phyloP scores from a whole-genome alignment of 352 stramenopile genomes.

The Thalassiosira mediterranea region DNA sequence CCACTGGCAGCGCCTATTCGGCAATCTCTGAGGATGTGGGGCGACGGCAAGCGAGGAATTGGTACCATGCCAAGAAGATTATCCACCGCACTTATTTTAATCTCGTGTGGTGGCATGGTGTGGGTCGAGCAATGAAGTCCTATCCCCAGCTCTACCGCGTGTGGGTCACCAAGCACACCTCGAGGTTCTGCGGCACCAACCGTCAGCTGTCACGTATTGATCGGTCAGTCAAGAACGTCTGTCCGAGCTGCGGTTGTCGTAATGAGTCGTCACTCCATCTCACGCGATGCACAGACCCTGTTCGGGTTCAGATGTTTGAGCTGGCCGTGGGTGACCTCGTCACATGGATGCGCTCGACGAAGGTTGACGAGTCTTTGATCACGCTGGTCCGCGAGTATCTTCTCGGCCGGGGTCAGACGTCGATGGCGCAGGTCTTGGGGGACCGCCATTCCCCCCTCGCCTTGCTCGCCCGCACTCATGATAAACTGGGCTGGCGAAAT shows the following conservation, averaged over 20 bases:
- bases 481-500: constrained; percentile 23
- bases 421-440: not conserved
- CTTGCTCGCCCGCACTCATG: not conserved
- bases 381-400: constrained; percentile 14
- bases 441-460: not conserved
- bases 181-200: constrained; percentile 35
- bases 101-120: constrained; percentile 25
- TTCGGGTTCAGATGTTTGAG: constrained; percentile 11
- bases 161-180: constrained; percentile 31
- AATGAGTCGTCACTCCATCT: constrained; percentile 40
- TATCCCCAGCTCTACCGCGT: constrained; percentile 18
- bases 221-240: constrained; percentile 8
- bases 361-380: constrained; percentile 3
- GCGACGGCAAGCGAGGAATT: not conserved
- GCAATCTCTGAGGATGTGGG: constrained; percentile 16
- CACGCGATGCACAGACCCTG: constrained; percentile 25
- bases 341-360: constrained; percentile 10
- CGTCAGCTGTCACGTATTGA: constrained; percentile 21
- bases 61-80: constrained; percentile 8
- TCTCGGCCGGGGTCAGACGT: not conserved
- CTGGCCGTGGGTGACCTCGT: constrained; percentile 1
- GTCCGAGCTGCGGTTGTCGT: constrained; percentile 20
- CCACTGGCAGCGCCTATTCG: not conserved
- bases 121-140: constrained; percentile 3
- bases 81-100: constrained; percentile 12